phyloP scores from a whole-genome alignment of 495 filamentous ascomycete species.

The Podospora didyma region DNA sequence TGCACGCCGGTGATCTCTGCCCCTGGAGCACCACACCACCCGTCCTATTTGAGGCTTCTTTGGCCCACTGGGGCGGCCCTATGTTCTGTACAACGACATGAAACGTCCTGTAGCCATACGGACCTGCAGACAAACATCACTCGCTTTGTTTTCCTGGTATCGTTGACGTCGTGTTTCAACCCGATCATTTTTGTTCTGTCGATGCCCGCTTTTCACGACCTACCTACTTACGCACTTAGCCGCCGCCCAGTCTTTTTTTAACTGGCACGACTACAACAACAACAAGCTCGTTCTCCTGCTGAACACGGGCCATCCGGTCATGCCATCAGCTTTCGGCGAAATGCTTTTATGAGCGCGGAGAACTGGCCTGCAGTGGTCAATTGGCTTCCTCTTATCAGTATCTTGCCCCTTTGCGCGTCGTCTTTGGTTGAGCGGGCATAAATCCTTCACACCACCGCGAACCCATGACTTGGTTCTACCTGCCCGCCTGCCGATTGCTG shows the following conservation, averaged over 20 bases:
- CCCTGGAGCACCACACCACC: too few relatives aligned
- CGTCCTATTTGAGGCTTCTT: too few relatives aligned
- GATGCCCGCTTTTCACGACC: not conserved
- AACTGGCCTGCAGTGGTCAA: too few relatives aligned
- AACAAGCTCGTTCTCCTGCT: not conserved
- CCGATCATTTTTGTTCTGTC: not conserved
- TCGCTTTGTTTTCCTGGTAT: too few relatives aligned
- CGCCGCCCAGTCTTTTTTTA: constrained; percentile 27
- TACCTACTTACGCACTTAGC: not conserved
- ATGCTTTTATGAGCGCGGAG: too few relatives aligned
- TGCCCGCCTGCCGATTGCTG: not conserved
- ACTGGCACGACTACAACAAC: not conserved
- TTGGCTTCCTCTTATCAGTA: too few relatives aligned
- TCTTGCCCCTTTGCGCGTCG: not conserved
- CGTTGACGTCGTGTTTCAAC: constrained; percentile 2
- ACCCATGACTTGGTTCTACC: not conserved
- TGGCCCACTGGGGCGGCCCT: not conserved
- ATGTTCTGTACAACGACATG: too few relatives aligned
- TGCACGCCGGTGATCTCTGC: too few relatives aligned
- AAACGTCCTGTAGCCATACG: not conserved
- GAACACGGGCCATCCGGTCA: constrained; percentile 4
- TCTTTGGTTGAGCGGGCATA: not conserved
- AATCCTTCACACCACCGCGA: not conserved
- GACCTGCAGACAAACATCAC: not conserved
- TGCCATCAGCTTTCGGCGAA: not conserved